These are phyloP conservation scores for Nigrospora sphaerica DNA, from an alignment of 2,329 filamentous ascomycete species.

Conservation along the genomic window DNA sequence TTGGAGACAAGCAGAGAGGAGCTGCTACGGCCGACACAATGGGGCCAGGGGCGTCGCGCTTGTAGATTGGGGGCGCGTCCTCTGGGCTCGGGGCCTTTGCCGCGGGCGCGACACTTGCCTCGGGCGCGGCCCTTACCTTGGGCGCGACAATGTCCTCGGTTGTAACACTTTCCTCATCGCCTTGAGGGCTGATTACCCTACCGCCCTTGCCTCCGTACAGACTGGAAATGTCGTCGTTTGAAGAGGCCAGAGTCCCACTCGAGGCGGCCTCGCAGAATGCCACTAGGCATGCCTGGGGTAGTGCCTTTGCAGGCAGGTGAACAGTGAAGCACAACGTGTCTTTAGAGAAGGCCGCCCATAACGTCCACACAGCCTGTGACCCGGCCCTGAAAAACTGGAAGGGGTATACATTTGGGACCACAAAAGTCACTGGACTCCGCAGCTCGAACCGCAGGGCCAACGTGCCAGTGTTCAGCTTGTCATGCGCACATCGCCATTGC, in stretches of 20 bases:
- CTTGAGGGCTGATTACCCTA: neutral
- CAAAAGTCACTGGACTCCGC: neutral
- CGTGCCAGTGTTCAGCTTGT: neutral
- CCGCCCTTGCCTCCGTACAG: constrained; percentile 4
- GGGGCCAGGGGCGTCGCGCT: neutral
- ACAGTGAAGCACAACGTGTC: neutral
- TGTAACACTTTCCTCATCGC: neutral
- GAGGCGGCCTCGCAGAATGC: neutral
- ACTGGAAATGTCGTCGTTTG: neutral
- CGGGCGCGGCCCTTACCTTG: neutral
- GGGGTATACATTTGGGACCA: neutral
- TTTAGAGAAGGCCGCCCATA: neutral
- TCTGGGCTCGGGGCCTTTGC: neutral
- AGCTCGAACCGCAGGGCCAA: neutral
- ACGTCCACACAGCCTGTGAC: constrained; percentile 1
- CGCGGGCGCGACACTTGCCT: neutral
- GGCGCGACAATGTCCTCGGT: neutral
- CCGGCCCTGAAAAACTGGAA: neutral
- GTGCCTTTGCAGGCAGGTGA: neutral
- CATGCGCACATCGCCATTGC: neutral
- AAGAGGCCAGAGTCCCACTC: neutral
- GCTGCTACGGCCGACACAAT: neutral
- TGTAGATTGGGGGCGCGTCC: constrained; percentile 3
- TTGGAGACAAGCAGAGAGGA: neutral
- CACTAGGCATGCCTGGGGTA: neutral